Base-by-base conservation (phyloP, 371 early-diverging fungal genomes). In the Syncephalastrum monosporum region DNA sequence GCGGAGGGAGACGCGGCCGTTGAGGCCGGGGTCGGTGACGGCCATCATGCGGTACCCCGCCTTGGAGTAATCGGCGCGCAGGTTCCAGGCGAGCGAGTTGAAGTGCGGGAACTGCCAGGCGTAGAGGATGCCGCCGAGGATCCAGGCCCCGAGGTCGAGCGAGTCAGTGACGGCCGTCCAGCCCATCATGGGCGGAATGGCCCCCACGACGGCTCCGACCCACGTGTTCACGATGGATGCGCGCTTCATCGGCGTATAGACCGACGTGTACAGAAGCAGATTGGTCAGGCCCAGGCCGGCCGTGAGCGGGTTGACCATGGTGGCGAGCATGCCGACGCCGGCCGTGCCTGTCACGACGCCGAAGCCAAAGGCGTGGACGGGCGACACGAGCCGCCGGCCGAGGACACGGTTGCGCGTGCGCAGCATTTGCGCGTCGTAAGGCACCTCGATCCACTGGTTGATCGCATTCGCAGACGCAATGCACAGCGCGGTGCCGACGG, bases 41-140 rank as follows among this genome's bases (percentile, higher is more conserved):
- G 91, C 81, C 90, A 91, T 92, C 98, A 98, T 98, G 6, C 89
- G 83, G 72, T 96, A 98, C 1, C 98, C 99, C 1, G 98, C 99
- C 71, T 94, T 95, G 14, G 93, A 86, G 73, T 98, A 98, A 66
- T 98, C 97, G 1, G 88, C 86, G 10, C 97, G 77, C 50, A 98
- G 72, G 57, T 92, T 94, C 91, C 94, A 95, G 16, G 91, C 82
- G 27, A 98, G 69, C 2, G 97, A 79, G 72, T 97, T 97, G 67
- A 98, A 98, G 64, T 98, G 99, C 17, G 99, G 99, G 71, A 98
- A 98, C 72, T 98, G 98, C 98, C 99, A 98, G 0, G 93, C 91
- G 68, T 89, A 98, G 44, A 98, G 72, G 0, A 94, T 61, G 1
- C 75, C 84, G 27, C 84, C 96, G 42, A 98, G 67, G 1, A 93